A percentile compares a stretch with the other conserved stretches of the same genome.
Evolutionary conservation across 768 basidiomycete species (phyloP).

Genomic region (Leccinum rimulosum): DNA sequence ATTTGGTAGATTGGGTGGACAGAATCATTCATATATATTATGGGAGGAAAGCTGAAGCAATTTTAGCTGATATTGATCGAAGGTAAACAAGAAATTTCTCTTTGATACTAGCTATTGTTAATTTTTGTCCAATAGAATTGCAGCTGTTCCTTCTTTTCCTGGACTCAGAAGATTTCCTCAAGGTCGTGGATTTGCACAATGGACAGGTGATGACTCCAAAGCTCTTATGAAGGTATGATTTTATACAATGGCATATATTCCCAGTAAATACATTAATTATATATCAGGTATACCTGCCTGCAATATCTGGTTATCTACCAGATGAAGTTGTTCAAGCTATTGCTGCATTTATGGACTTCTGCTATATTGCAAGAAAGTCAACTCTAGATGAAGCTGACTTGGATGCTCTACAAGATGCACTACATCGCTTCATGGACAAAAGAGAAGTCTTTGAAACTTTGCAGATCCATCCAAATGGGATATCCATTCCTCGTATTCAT

Average conservation of each 20-base stretch:
- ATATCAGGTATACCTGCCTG: background rate
- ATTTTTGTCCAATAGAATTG: background rate
- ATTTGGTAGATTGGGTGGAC: background rate
- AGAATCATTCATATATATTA: background rate
- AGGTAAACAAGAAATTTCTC: background rate
- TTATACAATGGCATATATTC: background rate
- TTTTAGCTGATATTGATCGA: background rate
- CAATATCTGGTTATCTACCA: background rate
- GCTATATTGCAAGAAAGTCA: background rate
- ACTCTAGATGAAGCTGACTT: background rate
- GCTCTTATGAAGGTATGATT: background rate
- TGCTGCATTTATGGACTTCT: background rate
- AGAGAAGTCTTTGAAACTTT: background rate
- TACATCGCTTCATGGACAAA: background rate
- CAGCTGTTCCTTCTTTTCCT: background rate
- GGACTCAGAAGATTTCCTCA: background rate
- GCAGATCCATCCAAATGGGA: background rate
- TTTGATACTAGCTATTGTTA: too few relatives aligned
- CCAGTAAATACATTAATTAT: background rate
- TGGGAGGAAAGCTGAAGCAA: background rate
- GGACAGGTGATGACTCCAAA: constrained; percentile 4
- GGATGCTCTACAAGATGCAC: background rate
- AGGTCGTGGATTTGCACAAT: background rate
- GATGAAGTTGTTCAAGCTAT: background rate
- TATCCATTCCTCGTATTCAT: background rate